Evolutionary conservation across 2,329 filamentous ascomycete genomes (phyloP).

Genomic region (Endocalyx cinctus): DNA sequence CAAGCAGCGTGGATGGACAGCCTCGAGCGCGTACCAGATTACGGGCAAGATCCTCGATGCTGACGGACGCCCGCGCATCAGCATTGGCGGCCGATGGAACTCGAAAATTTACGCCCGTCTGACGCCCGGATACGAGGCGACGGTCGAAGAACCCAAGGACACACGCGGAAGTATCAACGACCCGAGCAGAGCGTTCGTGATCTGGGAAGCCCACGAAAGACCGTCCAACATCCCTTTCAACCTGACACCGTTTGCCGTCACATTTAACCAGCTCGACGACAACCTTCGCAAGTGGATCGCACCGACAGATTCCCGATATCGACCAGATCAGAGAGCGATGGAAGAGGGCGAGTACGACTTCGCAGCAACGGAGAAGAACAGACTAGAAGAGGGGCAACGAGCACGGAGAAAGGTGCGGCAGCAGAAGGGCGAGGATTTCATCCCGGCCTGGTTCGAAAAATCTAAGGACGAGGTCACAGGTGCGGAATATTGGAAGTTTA

Average conservation of each 20-base stretch:
- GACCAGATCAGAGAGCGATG: constrained; percentile 96
- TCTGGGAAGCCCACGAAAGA: constrained; percentile 85
- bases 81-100: constrained; percentile 93
- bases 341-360: constrained; percentile 97
- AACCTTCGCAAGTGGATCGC: constrained; percentile 71
- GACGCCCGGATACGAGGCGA: constrained; percentile 83
- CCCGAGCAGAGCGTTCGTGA: constrained; percentile 74
- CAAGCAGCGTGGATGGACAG: constrained; percentile 94
- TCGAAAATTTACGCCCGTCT: constrained; percentile 92
- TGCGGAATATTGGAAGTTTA: constrained; percentile 87
- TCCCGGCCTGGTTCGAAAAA: constrained; percentile 80
- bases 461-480: constrained; percentile 72
- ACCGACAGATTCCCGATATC: constrained; percentile 87
- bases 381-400: constrained; percentile 88
- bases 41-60: constrained; percentile 79
- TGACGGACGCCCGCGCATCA: constrained; percentile 77
- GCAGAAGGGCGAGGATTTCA: constrained; percentile 72
- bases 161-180: constrained; percentile 53
- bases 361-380: constrained; percentile 88
- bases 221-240: constrained; percentile 91
- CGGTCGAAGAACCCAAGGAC: constrained; percentile 55
- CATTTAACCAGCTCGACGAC: constrained; percentile 89
- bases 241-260: constrained; percentile 90
- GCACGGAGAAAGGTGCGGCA: constrained; percentile 70
- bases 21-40: constrained; percentile 84